These are phyloP conservation scores for Streptanthus diversifolius DNA, from an alignment of 345 rosid species.

Conservation along the genomic window DNA sequence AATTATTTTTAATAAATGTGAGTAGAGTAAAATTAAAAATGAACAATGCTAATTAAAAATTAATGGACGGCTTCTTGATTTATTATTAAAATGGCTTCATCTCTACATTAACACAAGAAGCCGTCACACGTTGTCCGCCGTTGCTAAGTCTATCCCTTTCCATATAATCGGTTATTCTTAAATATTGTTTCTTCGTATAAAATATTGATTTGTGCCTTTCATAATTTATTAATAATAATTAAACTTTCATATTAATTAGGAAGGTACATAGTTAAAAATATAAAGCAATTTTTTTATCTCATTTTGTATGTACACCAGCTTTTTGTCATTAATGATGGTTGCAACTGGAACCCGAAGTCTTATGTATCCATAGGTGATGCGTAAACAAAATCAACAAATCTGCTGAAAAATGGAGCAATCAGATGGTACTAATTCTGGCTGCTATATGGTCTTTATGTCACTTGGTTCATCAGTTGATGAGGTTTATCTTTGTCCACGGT, in stretches of 20 bases:
- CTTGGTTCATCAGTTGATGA: neutral
- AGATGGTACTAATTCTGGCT: neutral
- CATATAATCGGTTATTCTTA: neutral
- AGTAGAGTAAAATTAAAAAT: neutral
- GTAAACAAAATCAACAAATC: neutral
- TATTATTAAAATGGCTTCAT: neutral
- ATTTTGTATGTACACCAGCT: neutral
- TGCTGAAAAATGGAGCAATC: neutral
- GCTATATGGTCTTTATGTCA: neutral
- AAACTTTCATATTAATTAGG: neutral
- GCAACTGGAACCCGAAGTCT: constrained; percentile 1
- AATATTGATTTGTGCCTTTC: neutral
- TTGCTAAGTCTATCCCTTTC: constrained; percentile 21
- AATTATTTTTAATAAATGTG: neutral
- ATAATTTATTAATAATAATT: neutral
- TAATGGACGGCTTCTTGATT: constrained; percentile 17
- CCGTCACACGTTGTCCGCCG: constrained; percentile 27
- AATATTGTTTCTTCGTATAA: neutral
- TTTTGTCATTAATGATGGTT: constrained; percentile 8
- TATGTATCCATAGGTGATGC: constrained; percentile 1
- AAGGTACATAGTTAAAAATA: neutral
- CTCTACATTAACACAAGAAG: constrained; percentile 12
- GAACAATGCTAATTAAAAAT: neutral
- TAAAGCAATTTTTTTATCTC: neutral
- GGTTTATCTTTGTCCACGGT: neutral